Evolutionary conservation across 352 stramenopile genomes (phyloP).

Genomic region (Phytophthora constricta): DNA sequence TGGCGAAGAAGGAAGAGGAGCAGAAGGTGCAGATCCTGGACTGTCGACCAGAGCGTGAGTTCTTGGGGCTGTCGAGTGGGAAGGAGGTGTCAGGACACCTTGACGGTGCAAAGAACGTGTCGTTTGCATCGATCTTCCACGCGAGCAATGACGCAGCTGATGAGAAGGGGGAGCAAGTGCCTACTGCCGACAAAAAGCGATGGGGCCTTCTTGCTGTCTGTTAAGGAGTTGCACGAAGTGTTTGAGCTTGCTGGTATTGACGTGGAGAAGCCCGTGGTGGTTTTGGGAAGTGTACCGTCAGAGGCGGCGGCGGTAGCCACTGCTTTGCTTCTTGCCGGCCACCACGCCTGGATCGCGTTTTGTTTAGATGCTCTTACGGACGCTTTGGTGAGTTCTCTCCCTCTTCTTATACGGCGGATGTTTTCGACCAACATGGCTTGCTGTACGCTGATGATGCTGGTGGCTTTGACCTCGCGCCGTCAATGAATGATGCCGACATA

Average conservation of each 20-base stretch:
- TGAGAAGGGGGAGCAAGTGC: constrained; percentile 34
- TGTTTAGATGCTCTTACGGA: constrained; percentile 49
- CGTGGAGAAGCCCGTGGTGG: constrained; percentile 43
- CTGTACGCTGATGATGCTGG: constrained; percentile 54
- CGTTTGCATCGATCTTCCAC: constrained; percentile 58
- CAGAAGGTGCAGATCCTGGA: constrained; percentile 57
- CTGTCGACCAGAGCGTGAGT: constrained; percentile 52
- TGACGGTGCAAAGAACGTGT: constrained; percentile 52
- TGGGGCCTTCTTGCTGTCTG: constrained; percentile 41
- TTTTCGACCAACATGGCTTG: constrained; percentile 55
- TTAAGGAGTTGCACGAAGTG: constrained; percentile 44
- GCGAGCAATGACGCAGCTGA: constrained; percentile 20
- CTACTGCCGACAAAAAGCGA: constrained; percentile 32
- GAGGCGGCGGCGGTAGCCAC: constrained; percentile 75
- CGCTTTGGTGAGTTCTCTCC: constrained; percentile 44
- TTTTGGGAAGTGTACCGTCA: constrained; percentile 48
- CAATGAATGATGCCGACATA: constrained; percentile 6
- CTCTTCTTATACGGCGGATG: constrained; percentile 39
- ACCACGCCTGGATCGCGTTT: constrained; percentile 44
- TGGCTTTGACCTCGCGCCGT: constrained; percentile 66
- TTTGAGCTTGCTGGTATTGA: constrained; percentile 54
- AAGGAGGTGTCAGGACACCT: constrained; percentile 66
- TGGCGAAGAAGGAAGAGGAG: constrained; percentile 38
- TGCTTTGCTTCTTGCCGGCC: constrained; percentile 51
- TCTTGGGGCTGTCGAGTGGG: constrained; percentile 48